Percentiles rank a stretch among this genome's conserved stretches.
These are phyloP conservation scores for Puccinellia tenuiflora DNA, from an alignment of 176 grass and related monocot species.

Conservation along the genomic window DNA sequence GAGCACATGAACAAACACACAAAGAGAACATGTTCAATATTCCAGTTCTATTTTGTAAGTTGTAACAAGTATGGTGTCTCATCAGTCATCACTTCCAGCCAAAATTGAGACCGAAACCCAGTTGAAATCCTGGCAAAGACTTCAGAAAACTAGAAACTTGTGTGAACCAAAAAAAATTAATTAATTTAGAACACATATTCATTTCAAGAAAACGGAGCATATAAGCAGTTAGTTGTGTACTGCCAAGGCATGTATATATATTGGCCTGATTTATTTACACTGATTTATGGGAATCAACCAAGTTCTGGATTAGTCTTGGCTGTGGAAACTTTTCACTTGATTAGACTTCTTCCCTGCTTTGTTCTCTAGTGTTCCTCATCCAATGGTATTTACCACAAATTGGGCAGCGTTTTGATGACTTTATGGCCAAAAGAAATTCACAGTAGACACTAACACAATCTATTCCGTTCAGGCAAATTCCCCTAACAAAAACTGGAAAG, in stretches of 20 bases:
- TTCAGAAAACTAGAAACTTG: background rate
- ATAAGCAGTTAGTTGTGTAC: background rate
- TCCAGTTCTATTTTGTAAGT: background rate
- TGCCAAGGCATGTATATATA: background rate
- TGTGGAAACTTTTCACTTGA: too few species aligned
- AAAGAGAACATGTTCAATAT: background rate
- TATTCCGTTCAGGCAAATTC: background rate
- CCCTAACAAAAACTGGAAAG: background rate
- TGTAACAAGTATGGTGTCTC: background rate
- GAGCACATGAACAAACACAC: background rate
- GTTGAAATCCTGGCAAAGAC: background rate
- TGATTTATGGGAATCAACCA: background rate
- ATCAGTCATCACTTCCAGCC: background rate
- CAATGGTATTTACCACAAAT: background rate
- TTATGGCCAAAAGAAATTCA: background rate
- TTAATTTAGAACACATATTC: background rate
- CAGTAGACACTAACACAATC: background rate
- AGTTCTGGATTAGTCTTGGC: background rate
- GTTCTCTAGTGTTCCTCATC: too few species aligned
- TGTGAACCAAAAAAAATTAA: background rate
- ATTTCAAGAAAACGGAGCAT: background rate
- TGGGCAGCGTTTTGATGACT: background rate
- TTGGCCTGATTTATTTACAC: too few species aligned
- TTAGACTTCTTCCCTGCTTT: background rate
- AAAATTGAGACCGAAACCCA: background rate